phyloP scores from a whole-genome alignment of 371 early-diverging fungal genomes.

The Ordospora pajunii region DNA sequence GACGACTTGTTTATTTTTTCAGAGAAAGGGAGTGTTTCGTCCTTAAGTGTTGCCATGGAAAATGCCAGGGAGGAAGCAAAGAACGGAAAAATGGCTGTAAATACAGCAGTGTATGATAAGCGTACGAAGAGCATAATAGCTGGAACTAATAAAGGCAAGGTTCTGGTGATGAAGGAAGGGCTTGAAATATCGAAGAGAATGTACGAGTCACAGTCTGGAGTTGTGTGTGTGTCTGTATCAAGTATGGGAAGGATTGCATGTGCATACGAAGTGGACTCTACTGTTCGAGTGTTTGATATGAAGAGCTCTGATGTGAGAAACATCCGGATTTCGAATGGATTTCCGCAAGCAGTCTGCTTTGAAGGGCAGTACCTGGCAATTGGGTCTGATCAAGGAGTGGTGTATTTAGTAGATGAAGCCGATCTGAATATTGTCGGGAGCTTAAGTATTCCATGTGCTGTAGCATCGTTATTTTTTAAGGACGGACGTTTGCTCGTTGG shows the following conservation, averaged over 20 bases:
- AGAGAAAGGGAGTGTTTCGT: background rate
- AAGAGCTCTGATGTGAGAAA: background rate
- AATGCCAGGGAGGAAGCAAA: background rate
- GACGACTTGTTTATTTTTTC: background rate
- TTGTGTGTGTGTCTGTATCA: background rate
- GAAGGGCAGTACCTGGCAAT: background rate
- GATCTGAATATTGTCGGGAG: background rate
- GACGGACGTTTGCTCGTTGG: background rate
- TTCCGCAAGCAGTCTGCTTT: background rate
- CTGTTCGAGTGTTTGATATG: background rate
- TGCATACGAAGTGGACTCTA: background rate
- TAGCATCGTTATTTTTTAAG: background rate
- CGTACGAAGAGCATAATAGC: background rate
- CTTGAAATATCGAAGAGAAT: background rate
- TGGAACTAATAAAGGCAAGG: background rate
- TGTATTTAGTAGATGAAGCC: background rate
- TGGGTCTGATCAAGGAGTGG: background rate
- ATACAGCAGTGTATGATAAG: background rate
- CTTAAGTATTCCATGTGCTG: background rate
- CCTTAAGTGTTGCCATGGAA: background rate
- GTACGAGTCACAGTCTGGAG: background rate
- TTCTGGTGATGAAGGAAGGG: background rate
- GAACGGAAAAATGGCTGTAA: background rate
- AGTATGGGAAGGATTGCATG: background rate
- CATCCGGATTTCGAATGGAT: background rate